A percentile compares a stretch with the other conserved stretches of the same genome.
These are phyloP conservation scores for Haplosporangium gracile DNA, from an alignment of 192 early-diverging fungal genomes.

Conservation along the genomic window DNA sequence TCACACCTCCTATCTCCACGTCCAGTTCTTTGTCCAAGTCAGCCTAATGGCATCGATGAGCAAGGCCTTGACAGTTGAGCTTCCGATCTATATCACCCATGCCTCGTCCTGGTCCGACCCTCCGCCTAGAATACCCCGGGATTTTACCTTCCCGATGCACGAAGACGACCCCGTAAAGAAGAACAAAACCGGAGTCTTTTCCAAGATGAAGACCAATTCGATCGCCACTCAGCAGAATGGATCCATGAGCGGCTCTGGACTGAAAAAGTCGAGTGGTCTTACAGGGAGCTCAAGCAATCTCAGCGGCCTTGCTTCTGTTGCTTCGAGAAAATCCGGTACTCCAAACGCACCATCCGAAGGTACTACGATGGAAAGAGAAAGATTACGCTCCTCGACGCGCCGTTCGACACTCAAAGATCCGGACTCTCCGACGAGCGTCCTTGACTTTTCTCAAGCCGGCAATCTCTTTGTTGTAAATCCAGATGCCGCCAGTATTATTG, in stretches of 20 bases:
- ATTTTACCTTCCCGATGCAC: slow-evolving; percentile 45
- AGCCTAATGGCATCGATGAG: slow-evolving; percentile 52
- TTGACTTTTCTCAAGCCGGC: slow-evolving; percentile 51
- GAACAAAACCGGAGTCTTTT: slow-evolving; percentile 45
- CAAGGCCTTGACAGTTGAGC: slow-evolving; percentile 42
- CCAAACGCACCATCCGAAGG: neutral
- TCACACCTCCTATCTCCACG: slow-evolving; percentile 35
- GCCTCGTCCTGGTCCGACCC: slow-evolving; percentile 55
- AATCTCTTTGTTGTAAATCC: slow-evolving; percentile 56
- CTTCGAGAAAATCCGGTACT: neutral
- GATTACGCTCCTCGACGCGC: slow-evolving; percentile 6
- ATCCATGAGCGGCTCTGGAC: neutral
- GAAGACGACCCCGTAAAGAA: slow-evolving; percentile 47
- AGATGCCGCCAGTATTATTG: slow-evolving; percentile 11
- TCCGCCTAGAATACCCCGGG: slow-evolving; percentile 44
- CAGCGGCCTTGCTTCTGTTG: neutral
- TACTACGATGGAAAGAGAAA: neutral
- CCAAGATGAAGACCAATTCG: slow-evolving; percentile 32
- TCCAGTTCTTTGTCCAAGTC: slow-evolving; percentile 52
- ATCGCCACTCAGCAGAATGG: neutral
- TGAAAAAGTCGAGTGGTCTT: slow-evolving; percentile 1
- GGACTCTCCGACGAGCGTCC: slow-evolving; percentile 45
- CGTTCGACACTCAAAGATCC: slow-evolving; percentile 44
- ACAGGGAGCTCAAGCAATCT: neutral
- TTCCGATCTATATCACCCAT: slow-evolving; percentile 47